Evolutionary conservation across 768 basidiomycete species (phyloP).

Genomic region (Lentinula guzmanii): DNA sequence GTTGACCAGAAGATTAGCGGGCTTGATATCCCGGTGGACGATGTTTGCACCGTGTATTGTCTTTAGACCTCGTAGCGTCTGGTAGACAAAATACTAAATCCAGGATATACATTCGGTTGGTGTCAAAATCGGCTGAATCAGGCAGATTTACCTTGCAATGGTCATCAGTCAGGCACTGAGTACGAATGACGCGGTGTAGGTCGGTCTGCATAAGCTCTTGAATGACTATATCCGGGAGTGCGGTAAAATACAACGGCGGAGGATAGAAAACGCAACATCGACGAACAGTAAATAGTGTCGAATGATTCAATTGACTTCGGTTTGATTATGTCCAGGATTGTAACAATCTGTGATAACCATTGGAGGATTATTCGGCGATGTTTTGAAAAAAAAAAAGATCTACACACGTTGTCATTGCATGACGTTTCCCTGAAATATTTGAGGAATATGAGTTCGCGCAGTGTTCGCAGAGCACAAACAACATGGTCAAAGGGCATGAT

Average conservation of each 20-base stretch:
- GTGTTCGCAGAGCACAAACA: conserved; percentile 86
- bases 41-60: conserved; percentile 95
- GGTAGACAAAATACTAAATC: conserved; percentile 92
- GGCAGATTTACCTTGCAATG: conserved; percentile 30
- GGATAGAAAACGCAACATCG: conserved; percentile 1
- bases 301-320: conserved; percentile 76
- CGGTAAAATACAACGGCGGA: conserved; percentile 5
- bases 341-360: conserved; percentile 59
- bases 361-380: not conserved
- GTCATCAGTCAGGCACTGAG: conserved; percentile 92
- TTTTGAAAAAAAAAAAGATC: conserved; percentile 11
- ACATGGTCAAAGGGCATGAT: conserved; percentile 94
- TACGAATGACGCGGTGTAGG: conserved; percentile 94
- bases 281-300: conserved; percentile 77
- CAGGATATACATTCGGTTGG: not conserved
- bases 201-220: conserved; percentile 29
- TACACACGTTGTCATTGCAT: conserved; percentile 75
- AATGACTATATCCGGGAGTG: conserved; percentile 1
- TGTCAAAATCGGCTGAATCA: not conserved
- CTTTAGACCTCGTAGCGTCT: conserved; percentile 92
- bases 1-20: conserved; percentile 94
- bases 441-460: conserved; percentile 81
- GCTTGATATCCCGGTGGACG: conserved; percentile 94
- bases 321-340: conserved; percentile 84
- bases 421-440: conserved; percentile 78